Base-by-base conservation (phyloP, 768 basidiomycete genomes). In the Rhizopogon vulgaris region DNA sequence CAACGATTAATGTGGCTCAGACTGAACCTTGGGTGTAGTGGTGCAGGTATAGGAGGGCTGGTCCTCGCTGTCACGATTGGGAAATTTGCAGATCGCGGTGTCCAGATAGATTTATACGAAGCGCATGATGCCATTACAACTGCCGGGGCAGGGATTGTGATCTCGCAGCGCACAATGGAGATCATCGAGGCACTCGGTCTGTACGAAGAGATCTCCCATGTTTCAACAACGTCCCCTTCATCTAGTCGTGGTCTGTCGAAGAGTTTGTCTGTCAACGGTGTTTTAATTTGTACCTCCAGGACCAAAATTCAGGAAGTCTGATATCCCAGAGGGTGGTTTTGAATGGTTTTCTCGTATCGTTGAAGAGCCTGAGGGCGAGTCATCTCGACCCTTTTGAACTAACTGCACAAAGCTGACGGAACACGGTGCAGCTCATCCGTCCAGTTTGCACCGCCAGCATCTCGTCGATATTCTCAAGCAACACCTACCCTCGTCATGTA, bases 141-240 rank as follows among this genome's bases (percentile, higher is more conserved):
- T 25, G 59, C 68, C 27, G 73, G 73, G 2, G 68, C 70, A 2
- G 72, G 77, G 64, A n/a, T 74, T 68, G 39, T 73, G 64, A 73
- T 77, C 10, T 78, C 75, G 76, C 60, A 63, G 6, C 63, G 75
- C 41, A 77, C 77, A 17, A 77, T 73, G 75, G 61, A 59, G 8
- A 70, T 75, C 18, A 58, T 78, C 48, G 65, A 74, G 49, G 52
- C 58, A 22, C 69, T 79, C 48, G 75, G 72, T 0, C 56, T 79
- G 4, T 49, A 60, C 40, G 54, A 49, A 5, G 56, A 65, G 12
- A 52, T 63, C 3, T 52, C 53, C 10, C 38, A 49, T 15, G 41
- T 56, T n/a, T 51, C 60, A 3, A 58, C 60, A 42, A 56, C 55
- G 48, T 56, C 52, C 15, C 30, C 49, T 15, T 22, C 41, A 38